phyloP scores from a whole-genome alignment of 352 stramenopile genomes.

The Elongisporangium prolatum region DNA sequence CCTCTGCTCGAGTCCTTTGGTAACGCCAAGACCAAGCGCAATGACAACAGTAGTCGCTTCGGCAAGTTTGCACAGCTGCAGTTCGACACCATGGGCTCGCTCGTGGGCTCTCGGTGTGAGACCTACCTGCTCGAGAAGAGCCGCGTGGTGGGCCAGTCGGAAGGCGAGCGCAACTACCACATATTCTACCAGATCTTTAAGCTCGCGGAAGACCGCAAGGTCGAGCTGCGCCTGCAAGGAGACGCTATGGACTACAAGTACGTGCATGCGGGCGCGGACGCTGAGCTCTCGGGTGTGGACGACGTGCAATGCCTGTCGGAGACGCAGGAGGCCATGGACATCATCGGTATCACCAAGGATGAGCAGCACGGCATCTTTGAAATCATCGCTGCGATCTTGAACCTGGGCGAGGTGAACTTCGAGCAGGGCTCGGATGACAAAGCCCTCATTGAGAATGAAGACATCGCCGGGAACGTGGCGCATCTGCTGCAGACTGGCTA shows the following conservation, averaged over 20 bases:
- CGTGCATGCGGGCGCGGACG: slow-evolving; percentile 50
- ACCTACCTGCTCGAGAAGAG: slow-evolving; percentile 98
- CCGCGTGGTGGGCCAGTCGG: slow-evolving; percentile 87
- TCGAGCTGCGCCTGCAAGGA: slow-evolving; percentile 53
- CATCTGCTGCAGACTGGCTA: slow-evolving; percentile 56
- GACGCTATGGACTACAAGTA: slow-evolving; percentile 72
- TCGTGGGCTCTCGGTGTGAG: slow-evolving; percentile 65
- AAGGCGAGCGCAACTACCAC: slow-evolving; percentile 96
- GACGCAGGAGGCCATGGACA: slow-evolving; percentile 85
- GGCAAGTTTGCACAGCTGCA: slow-evolving; percentile 81
- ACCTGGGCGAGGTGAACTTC: slow-evolving; percentile 96
- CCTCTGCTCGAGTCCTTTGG: slow-evolving; percentile 72
- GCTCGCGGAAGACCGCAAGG: slow-evolving; percentile 35
- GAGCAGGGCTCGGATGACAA: slow-evolving; percentile 52
- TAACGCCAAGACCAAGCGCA: slow-evolving; percentile 81
- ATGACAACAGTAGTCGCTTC: slow-evolving; percentile 81
- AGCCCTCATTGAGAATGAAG: slow-evolving; percentile 44
- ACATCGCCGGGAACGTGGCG: slow-evolving; percentile 52
- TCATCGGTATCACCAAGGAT: slow-evolving; percentile 88
- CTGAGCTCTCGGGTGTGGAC: slow-evolving; percentile 60
- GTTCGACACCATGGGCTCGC: slow-evolving; percentile 53
- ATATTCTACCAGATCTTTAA: slow-evolving; percentile 96
- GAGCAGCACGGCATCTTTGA: slow-evolving; percentile 91
- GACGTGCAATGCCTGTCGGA: slow-evolving; percentile 70
- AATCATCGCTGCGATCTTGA: slow-evolving; percentile 95